Percentiles rank a stretch among this genome's conserved stretches.
Conservation (phyloP, 2,329 filamentous ascomycete species). For the Colletotrichum tamarilloi region DNA sequence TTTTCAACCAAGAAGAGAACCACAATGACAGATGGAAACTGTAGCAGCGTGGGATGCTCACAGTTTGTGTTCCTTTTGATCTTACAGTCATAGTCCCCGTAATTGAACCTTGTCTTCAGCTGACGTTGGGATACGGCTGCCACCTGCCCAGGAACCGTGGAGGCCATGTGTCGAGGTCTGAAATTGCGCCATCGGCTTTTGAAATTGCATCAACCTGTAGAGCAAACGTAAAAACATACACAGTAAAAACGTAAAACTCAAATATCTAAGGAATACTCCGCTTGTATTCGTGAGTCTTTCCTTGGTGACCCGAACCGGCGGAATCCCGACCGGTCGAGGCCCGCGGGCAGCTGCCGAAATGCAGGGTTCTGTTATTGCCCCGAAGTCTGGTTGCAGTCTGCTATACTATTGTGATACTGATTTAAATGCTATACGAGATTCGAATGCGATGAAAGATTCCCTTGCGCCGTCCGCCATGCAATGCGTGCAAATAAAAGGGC, state of each 20-base stretch:
- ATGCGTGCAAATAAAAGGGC: not conserved
- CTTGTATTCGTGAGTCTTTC: not conserved
- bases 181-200: conserved; percentile 28
- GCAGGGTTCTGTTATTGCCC: conserved; percentile 20
- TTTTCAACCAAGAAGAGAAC: not conserved
- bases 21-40: not conserved
- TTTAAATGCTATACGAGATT: not conserved
- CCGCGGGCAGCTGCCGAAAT: not conserved
- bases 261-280: not conserved
- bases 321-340: not conserved
- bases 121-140: conserved; percentile 3
- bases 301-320: not conserved
- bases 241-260: not conserved
- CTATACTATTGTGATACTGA: not conserved
- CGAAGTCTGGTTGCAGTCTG: not conserved
- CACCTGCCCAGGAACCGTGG: not conserved
- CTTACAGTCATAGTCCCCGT: not conserved
- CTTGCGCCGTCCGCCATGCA: conserved; percentile 12
- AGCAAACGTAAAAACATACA: not conserved
- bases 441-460: not conserved
- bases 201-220: conserved; percentile 21
- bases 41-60: not conserved
- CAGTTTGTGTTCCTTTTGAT: not conserved
- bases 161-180: not conserved
- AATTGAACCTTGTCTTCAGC: not conserved